Percentiles rank a stretch among this genome's conserved stretches.
Evolutionary conservation across 73 alveolate genomes (phyloP).

Genomic region (Paramecium pentaurelia): DNA sequence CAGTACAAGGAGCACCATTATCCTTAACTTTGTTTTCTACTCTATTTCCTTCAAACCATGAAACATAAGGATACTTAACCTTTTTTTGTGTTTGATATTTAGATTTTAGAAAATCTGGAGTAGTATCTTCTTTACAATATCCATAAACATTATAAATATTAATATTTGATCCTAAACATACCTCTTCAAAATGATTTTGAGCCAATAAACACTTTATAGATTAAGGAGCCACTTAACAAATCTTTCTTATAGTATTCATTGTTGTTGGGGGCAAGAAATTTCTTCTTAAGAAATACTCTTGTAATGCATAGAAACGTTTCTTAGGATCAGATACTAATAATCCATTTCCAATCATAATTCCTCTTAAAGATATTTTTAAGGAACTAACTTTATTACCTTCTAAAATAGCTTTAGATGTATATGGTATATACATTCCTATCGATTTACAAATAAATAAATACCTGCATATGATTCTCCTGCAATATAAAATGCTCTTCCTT

Average conservation of each 20-base stretch:
- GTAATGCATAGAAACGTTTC: neutral
- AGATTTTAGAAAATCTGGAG: neutral
- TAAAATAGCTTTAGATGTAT: slow-evolving; percentile 60
- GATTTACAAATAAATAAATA: neutral
- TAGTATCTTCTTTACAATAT: slow-evolving; percentile 4
- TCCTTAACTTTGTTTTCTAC: neutral
- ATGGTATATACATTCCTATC: slow-evolving; percentile 82
- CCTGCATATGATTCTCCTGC: slow-evolving; percentile 96
- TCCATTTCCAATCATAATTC: slow-evolving; percentile 73
- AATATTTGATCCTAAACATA: neutral
- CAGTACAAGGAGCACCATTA: slow-evolving; percentile 61
- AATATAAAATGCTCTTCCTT: slow-evolving; percentile 76
- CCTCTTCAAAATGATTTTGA: neutral
- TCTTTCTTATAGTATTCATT: neutral
- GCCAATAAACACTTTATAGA: slow-evolving; percentile 10
- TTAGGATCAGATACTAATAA: neutral
- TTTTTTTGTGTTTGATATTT: neutral
- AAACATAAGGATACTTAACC: neutral
- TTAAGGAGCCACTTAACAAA: neutral
- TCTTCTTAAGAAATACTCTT: neutral
- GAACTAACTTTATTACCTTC: neutral
- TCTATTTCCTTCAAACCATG: slow-evolving; percentile 4
- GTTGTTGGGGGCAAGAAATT: neutral
- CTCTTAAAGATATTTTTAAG: slow-evolving; percentile 37
- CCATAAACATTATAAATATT: slow-evolving; percentile 29